Conservation (phyloP, 2,329 filamentous ascomycete genomes). For the Cryphonectria parasitica region DNA sequence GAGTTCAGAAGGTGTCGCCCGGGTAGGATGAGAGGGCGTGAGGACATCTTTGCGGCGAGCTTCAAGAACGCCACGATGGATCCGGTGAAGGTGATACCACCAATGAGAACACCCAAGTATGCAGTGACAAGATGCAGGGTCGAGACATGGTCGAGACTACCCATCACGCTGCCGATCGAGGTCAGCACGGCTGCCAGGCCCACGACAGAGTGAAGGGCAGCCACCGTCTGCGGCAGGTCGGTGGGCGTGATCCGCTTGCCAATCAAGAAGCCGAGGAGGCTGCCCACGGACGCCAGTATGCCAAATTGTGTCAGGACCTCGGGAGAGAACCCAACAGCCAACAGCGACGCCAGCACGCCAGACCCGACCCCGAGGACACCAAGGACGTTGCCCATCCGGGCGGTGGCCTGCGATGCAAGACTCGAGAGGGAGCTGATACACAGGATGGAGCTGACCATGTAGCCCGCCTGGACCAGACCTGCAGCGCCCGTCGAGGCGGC, state of each 20-base stretch:
- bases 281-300: conserved; percentile 73
- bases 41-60: conserved; percentile 80
- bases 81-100: conserved; percentile 87
- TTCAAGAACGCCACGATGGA: conserved; percentile 90
- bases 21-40: conserved; percentile 71
- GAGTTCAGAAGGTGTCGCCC: conserved; percentile 78
- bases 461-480: conserved; percentile 84
- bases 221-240: conserved; percentile 85
- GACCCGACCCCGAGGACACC: conserved; percentile 84
- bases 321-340: conserved; percentile 78
- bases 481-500: conserved; percentile 81
- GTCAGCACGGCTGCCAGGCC: conserved; percentile 87
- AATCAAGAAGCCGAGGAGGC: conserved; percentile 71
- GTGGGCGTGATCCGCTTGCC: conserved; percentile 87
- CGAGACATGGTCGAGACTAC: conserved; percentile 69
- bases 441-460: conserved; percentile 80
- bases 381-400: conserved; percentile 81
- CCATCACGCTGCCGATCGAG: conserved; percentile 84
- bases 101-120: conserved; percentile 85
- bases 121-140: conserved; percentile 84
- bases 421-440: conserved; percentile 85
- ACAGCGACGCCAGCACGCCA: conserved; percentile 80
- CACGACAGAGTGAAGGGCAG: conserved; percentile 86
- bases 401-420: conserved; percentile 80
- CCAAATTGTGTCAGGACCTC: conserved; percentile 81